Conservation (phyloP, 2,329 filamentous ascomycete species). For the Purpureocillium takamizusanense region DNA sequence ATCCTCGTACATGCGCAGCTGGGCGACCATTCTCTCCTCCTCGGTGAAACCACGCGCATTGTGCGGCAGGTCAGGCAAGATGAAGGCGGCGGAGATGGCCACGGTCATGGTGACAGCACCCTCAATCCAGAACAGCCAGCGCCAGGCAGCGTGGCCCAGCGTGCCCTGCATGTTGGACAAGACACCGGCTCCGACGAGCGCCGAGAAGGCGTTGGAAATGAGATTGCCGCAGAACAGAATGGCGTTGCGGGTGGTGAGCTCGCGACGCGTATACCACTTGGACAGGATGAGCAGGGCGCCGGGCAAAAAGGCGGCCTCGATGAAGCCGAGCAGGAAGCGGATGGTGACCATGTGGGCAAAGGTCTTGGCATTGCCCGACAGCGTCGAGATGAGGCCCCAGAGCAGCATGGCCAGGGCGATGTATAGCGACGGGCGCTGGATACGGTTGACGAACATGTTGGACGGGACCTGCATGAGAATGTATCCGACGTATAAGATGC, state of each 20-base stretch:
- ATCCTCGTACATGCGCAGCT: slow-evolving; percentile 47
- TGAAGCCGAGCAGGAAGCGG: slow-evolving; percentile 52
- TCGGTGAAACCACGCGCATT: slow-evolving; percentile 50
- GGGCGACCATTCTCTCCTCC: slow-evolving; percentile 46
- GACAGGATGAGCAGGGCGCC: slow-evolving; percentile 55
- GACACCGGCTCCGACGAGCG: slow-evolving; percentile 49
- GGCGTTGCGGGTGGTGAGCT: slow-evolving; percentile 44
- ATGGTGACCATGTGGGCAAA: slow-evolving; percentile 45
- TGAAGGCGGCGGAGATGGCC: slow-evolving; percentile 35
- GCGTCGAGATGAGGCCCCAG: slow-evolving; percentile 52
- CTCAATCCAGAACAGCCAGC: slow-evolving; percentile 54
- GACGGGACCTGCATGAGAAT: slow-evolving; percentile 54
- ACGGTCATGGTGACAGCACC: slow-evolving; percentile 41
- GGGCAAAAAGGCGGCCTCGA: slow-evolving; percentile 57
- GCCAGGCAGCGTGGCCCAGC: slow-evolving; percentile 46
- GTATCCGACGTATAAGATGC: slow-evolving; percentile 59
- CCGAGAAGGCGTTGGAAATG: slow-evolving; percentile 51
- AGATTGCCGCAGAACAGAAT: slow-evolving; percentile 51
- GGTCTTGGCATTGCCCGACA: slow-evolving; percentile 41
- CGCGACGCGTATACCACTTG: slow-evolving; percentile 57
- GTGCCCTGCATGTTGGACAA: slow-evolving; percentile 48
- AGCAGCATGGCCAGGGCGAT: slow-evolving; percentile 43
- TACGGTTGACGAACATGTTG: slow-evolving; percentile 49
- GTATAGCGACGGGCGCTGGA: slow-evolving; percentile 41
- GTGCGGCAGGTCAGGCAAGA: slow-evolving; percentile 45